These are phyloP conservation scores for Rhizoctonia solani DNA, from an alignment of 1,284 basidiomycete species.

Conservation along the genomic window DNA sequence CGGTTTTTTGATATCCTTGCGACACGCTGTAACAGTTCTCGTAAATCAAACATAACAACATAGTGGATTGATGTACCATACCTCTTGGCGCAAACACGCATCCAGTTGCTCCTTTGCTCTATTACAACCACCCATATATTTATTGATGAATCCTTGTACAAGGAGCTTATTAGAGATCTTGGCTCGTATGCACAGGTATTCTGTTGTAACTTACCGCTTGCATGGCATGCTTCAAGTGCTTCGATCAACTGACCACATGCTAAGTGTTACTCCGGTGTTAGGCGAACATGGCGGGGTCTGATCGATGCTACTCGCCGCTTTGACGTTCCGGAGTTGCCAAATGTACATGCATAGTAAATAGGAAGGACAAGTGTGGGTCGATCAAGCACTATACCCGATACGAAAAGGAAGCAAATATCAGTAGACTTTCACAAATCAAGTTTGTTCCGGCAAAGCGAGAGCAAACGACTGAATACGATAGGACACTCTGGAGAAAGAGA, in stretches of 20 bases:
- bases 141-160: conserved; percentile 32
- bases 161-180: background rate
- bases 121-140: conserved; percentile 58
- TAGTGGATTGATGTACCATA: conserved; percentile 46
- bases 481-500: background rate
- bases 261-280: background rate
- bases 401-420: no score
- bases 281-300: no score
- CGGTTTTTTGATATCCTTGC: conserved; percentile 71
- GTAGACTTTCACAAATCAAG: no score
- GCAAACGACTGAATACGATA: no score
- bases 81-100: conserved; percentile 76
- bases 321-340: conserved; percentile 22
- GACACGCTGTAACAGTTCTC: conserved; percentile 57
- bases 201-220: conserved; percentile 25
- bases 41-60: conserved; percentile 9
- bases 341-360: conserved; percentile 18
- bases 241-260: conserved; percentile 29
- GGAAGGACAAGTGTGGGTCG: no score
- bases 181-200: background rate
- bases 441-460: no score
- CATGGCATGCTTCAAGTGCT: conserved; percentile 19
- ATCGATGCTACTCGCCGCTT: background rate
- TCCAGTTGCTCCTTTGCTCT: conserved; percentile 70
- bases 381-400: no score